phyloP scores from a whole-genome alignment of 495 filamentous ascomycete genomes.

The Hyaloscypha hepaticicola region DNA sequence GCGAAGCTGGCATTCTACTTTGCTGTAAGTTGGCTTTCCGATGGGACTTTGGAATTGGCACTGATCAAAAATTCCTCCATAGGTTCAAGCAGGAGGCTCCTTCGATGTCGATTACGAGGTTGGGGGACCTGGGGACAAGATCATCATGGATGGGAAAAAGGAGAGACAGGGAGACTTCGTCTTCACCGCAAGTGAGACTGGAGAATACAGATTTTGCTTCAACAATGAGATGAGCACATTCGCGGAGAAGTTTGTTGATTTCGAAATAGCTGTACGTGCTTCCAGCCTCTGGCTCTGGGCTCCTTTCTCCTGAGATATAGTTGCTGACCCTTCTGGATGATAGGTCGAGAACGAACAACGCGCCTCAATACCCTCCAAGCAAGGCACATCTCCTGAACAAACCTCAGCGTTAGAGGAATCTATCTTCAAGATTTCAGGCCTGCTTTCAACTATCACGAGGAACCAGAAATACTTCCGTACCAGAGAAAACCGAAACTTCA shows the following conservation, averaged over 20 bases:
- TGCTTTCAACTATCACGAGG: slow-evolving; percentile 92
- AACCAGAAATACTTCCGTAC: slow-evolving; percentile 99
- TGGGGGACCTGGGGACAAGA: slow-evolving; percentile 74
- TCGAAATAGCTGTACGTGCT: slow-evolving; percentile 86
- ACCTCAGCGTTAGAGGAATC: slow-evolving; percentile 90
- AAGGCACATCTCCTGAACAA: slow-evolving; percentile 89
- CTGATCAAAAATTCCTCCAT: background rate
- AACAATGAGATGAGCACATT: slow-evolving; percentile 98
- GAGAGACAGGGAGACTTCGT: slow-evolving; percentile 98
- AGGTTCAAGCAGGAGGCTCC: slow-evolving; percentile 95
- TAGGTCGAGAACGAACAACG: slow-evolving; percentile 94
- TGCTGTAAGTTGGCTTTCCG: slow-evolving; percentile 64
- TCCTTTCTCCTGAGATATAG: background rate
- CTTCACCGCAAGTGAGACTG: slow-evolving; percentile 89
- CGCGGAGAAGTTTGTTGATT: slow-evolving; percentile 97
- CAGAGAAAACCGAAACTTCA: slow-evolving; percentile 97
- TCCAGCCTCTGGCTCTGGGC: background rate
- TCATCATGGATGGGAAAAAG: slow-evolving; percentile 84
- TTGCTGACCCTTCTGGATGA: slow-evolving; percentile 20
- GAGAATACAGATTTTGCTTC: slow-evolving; percentile 97
- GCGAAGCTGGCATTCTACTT: slow-evolving; percentile 98
- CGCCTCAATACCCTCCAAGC: slow-evolving; percentile 73
- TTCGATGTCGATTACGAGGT: slow-evolving; percentile 96
- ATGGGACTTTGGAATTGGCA: background rate
- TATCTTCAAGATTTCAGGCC: slow-evolving; percentile 89